Evolutionary conservation across 2,329 filamentous ascomycete genomes (phyloP).

Genomic region (Ceratocystis cacaofunesta): DNA sequence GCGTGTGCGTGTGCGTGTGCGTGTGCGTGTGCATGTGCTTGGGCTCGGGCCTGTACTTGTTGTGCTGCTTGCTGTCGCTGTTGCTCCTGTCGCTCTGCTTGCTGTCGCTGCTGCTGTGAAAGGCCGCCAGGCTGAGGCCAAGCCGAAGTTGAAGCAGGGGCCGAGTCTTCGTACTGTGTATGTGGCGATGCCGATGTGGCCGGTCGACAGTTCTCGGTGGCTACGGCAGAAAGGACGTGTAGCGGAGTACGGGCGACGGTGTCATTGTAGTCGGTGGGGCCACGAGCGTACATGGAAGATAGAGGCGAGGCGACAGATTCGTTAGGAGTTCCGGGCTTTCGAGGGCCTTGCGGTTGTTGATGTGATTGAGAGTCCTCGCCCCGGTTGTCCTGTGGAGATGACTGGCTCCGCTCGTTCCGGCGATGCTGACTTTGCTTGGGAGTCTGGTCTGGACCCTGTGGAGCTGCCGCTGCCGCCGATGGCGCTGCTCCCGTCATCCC

Average conservation of each 20-base stretch:
- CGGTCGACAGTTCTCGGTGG: neutral
- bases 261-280: neutral
- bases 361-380: neutral
- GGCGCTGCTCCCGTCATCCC: neutral
- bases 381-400: neutral
- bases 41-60: neutral
- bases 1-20: neutral
- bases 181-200: neutral
- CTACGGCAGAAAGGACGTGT: constrained; percentile 14
- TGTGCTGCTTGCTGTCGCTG: neutral
- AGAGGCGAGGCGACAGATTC: neutral
- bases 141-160: neutral
- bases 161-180: neutral
- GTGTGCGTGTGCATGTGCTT: neutral
- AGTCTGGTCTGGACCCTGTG: constrained; percentile 5
- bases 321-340: neutral
- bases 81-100: neutral
- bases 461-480: neutral
- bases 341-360: constrained; percentile 11
- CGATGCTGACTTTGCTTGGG: neutral
- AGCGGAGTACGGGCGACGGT: constrained; percentile 7
- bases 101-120: constrained; percentile 4
- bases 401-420: neutral
- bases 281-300: neutral
- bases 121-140: neutral